These are phyloP conservation scores for Macroventuria anomochaeta DNA, from an alignment of 2,329 filamentous ascomycete genomes.

Conservation along the genomic window DNA sequence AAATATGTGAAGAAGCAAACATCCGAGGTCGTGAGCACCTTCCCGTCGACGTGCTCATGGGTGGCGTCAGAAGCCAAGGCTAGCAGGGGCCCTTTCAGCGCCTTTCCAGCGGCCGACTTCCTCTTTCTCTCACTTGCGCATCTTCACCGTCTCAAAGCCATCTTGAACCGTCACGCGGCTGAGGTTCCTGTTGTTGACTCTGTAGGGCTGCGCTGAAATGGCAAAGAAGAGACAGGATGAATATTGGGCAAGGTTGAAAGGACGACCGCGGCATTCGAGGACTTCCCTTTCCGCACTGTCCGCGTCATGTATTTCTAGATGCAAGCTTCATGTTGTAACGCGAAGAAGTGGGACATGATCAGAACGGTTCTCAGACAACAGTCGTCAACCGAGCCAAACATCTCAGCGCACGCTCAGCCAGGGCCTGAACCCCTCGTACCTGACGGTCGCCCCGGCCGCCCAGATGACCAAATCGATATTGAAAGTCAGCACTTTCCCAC, in stretches of 20 bases:
- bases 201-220: constrained; percentile 15
- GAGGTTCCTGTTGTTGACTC: constrained; percentile 9
- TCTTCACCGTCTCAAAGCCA: constrained; percentile 21
- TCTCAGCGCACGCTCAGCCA: constrained; percentile 1
- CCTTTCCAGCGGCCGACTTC: constrained; percentile 22
- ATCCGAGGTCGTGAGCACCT: constrained; percentile 29
- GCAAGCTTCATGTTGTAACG: background rate
- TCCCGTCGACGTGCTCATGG: constrained; percentile 33
- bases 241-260: constrained; percentile 4
- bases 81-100: constrained; percentile 25
- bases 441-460: constrained; percentile 12
- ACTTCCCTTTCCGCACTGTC: constrained; percentile 3
- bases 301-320: constrained; percentile 6
- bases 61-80: constrained; percentile 36
- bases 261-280: background rate
- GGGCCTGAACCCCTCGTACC: constrained; percentile 7
- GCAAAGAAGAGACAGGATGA: background rate
- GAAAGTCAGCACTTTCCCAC: constrained; percentile 14
- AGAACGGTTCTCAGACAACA: background rate
- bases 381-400: constrained; percentile 10
- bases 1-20: constrained; percentile 34
- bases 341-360: background rate
- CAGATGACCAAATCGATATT: constrained; percentile 10
- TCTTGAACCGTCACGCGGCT: constrained; percentile 10
- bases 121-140: constrained; percentile 24